These are phyloP conservation scores for Hysterium pulicare DNA, from an alignment of 2,329 filamentous ascomycete species.

Conservation along the genomic window DNA sequence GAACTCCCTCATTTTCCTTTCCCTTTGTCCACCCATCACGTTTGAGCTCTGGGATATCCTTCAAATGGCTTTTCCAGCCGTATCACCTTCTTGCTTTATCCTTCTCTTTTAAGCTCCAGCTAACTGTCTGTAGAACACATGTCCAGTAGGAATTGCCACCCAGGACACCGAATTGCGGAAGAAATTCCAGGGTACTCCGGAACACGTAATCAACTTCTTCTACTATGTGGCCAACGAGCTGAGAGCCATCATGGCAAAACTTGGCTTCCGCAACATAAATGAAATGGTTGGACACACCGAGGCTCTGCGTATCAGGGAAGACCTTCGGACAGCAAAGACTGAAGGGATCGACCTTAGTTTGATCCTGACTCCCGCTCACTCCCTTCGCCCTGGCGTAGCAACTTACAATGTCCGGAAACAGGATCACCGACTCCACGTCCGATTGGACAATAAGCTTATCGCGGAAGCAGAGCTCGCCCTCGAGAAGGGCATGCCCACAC, in stretches of 20 bases:
- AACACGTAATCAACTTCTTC: constrained; percentile 98
- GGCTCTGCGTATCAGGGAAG: constrained; percentile 79
- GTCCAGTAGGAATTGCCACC: constrained; percentile 91
- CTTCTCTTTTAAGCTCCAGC: background rate
- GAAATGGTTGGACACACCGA: constrained; percentile 97
- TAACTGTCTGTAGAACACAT: too few species aligned
- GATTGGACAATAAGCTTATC: constrained; percentile 95
- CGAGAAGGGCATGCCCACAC: constrained; percentile 87
- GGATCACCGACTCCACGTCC: constrained; percentile 88
- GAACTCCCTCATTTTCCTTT: background rate
- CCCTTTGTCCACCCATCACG: constrained; percentile 13
- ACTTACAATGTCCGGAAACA: constrained; percentile 98
- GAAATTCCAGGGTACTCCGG: constrained; percentile 89
- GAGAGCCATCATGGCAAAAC: constrained; percentile 92
- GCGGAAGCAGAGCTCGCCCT: constrained; percentile 91
- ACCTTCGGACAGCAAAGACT: constrained; percentile 83
- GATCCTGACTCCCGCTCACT: constrained; percentile 93
- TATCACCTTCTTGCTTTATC: background rate
- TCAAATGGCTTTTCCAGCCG: background rate
- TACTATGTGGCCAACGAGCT: constrained; percentile 97
- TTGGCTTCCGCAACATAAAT: constrained; percentile 92
- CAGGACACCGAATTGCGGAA: constrained; percentile 91
- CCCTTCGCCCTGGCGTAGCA: constrained; percentile 86
- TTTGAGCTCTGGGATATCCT: too few species aligned
- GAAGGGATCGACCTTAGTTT: constrained; percentile 90